A percentile compares a stretch with the other conserved stretches of the same genome.
Conservation (phyloP, 306 rosid genomes). For the Cucumis hystrix region DNA sequence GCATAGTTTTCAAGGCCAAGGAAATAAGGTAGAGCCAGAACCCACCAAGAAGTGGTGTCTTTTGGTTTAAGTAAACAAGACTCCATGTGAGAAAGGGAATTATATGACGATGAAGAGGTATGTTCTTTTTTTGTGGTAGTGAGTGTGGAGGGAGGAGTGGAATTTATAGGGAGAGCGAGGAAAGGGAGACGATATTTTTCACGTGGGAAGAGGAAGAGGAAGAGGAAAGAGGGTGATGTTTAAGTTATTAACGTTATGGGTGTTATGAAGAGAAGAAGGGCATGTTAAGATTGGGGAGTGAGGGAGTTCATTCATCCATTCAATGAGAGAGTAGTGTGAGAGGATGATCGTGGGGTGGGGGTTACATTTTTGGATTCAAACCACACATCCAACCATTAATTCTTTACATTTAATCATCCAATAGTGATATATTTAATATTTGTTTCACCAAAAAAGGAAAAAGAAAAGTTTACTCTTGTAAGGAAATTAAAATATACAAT, state of each 20-base stretch:
- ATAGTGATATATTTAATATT: too few relatives aligned
- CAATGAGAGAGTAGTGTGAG: not conserved
- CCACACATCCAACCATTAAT: not conserved
- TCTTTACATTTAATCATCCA: too few relatives aligned
- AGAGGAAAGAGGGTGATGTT: not conserved
- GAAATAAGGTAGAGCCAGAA: constrained; percentile 28
- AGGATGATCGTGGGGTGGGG: not conserved
- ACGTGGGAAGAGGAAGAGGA: not conserved
- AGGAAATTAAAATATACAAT: too few relatives aligned
- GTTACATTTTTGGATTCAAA: not conserved
- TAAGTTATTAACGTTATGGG: not conserved
- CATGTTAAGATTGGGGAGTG: not conserved
- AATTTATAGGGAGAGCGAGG: not conserved
- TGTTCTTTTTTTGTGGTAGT: not conserved
- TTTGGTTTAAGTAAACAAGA: not conserved
- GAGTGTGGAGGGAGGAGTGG: not conserved
- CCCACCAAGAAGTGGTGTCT: constrained; percentile 25
- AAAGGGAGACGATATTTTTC: not conserved
- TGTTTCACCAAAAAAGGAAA: too few relatives aligned
- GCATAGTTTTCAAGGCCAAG: constrained; percentile 8
- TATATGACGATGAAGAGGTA: not conserved
- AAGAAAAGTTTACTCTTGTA: too few relatives aligned
- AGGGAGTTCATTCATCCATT: too few relatives aligned
- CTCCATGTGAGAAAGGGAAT: constrained; percentile 5
- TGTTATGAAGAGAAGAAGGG: not conserved